Base-by-base conservation (phyloP, 1,284 basidiomycete genomes). In the Sporisorium reilianum region DNA sequence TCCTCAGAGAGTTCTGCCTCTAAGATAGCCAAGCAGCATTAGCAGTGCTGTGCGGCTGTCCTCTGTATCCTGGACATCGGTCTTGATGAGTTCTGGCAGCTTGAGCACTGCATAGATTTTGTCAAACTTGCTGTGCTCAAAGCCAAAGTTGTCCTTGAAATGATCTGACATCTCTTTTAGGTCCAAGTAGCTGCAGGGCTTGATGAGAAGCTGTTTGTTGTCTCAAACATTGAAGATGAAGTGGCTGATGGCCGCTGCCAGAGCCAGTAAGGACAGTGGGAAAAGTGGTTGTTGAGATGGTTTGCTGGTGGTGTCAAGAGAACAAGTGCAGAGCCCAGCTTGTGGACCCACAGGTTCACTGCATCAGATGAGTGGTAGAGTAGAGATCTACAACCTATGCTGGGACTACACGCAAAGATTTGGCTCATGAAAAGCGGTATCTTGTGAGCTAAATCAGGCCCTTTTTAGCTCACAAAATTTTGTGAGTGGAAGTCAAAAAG, bases 81-180 rank as follows among this genome's bases (percentile, higher is more conserved):
- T 49, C 25, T 46, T 7, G 45, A 46, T 46, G 16, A 10, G 18
- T 7, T 7, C 11, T n/a, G 26, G 45, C 6, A 46, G 45, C 45
- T 46, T 25, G 5, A 46, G 45, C 2, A 25, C 45, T 16, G 45
- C 25, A 9, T 46, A 25, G 4, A 46, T 46, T 16, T 46, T 9
- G 16, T 46, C 45, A 28, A 46, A 46, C 26, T 46, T 16, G 12
- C 5, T 9, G 8, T 18, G 45, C 12, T 46, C 45, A 14, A 46
- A 28, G 7, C 7, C 45, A 46, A 46, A 46, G 26, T 46, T 46
- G 45, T 46, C 45, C 26, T 46, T 46, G 45, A 46, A 46, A 20
- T 46, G 45, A 18, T 46, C 45, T 18, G 45, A 46, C 45, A 46
- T 28, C 18, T 16, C 36, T 18, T 12, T 11, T 4, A 38, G 36